These are phyloP conservation scores for Vitis hybrid DNA, from an alignment of 177 flowering plant genomes.

Conservation along the genomic window DNA sequence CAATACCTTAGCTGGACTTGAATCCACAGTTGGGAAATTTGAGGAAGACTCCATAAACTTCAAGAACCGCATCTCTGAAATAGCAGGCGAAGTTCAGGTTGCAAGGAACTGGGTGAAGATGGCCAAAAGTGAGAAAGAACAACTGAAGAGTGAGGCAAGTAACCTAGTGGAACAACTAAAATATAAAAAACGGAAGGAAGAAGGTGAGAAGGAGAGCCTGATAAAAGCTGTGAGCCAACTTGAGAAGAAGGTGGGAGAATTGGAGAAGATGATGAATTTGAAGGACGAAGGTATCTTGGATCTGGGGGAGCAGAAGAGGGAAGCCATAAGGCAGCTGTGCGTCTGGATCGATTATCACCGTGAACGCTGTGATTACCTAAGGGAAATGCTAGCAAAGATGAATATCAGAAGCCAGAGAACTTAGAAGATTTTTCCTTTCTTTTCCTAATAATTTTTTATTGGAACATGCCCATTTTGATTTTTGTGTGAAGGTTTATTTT, in stretches of 20 bases:
- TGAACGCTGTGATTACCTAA: slow-evolving; percentile 46
- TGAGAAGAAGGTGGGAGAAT: slow-evolving; percentile 34
- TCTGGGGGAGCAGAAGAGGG: slow-evolving; percentile 70
- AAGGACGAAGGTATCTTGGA: slow-evolving; percentile 47
- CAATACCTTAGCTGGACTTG: slow-evolving; percentile 26
- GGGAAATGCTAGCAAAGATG: slow-evolving; percentile 38
- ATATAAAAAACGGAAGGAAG: slow-evolving; percentile 25
- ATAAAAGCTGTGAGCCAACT: slow-evolving; percentile 21
- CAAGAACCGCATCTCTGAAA: slow-evolving; percentile 28
- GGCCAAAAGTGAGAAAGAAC: slow-evolving; percentile 25
- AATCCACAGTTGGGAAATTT: slow-evolving; percentile 27
- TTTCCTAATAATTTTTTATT: background rate
- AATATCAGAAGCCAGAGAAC: slow-evolving; percentile 28
- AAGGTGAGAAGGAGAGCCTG: slow-evolving; percentile 39
- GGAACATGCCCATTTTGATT: background rate
- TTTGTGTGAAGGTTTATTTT: background rate
- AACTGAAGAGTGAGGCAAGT: slow-evolving; percentile 26
- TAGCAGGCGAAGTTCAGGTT: slow-evolving; percentile 36
- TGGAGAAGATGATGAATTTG: slow-evolving; percentile 51
- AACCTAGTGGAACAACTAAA: slow-evolving; percentile 28
- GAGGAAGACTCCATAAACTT: slow-evolving; percentile 30
- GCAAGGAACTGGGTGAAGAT: slow-evolving; percentile 38
- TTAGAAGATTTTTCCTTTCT: slow-evolving; percentile 6
- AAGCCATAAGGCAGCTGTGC: slow-evolving; percentile 84
- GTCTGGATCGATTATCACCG: slow-evolving; percentile 71